Base-by-base conservation (phyloP, 2,329 filamentous ascomycete genomes). In the Balansia obtecta region DNA sequence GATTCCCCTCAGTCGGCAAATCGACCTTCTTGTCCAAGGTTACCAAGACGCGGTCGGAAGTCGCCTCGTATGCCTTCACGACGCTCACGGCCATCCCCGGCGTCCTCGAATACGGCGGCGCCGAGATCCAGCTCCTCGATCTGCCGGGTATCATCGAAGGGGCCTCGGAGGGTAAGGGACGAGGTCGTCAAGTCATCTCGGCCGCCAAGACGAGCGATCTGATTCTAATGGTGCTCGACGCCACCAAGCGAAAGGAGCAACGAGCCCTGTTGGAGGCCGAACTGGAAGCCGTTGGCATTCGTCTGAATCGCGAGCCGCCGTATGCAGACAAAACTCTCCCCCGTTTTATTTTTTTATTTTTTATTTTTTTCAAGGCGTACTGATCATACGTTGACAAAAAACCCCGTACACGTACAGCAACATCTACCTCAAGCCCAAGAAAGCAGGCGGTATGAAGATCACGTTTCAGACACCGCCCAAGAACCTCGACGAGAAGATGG, bases 21-120 rank as follows among this genome's bases (percentile, higher is more conserved):
- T 98, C 93, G 2, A 98, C 93, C 0, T 97, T 98, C 64, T 68
- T 98, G n/a, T 96, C 90, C 46, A 96, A 97, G 64, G 94, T 98
- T 65, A 98, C 93, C 46, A 97, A 95, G 71, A 98, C 94, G 39
- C 89, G 88, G 63, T 95, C 89, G 47, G 91, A 96, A 66, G 89
- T 96, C 30, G 93, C 93, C 1, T 87, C 93, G 0, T 98, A 98
- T 65, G 83, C 91, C 51, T 98, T 98, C 79, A 98, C 93, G 11
- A 98, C 93, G 1, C 75, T 98, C 43, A 98, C 93, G 10, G 94
- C 93, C 37, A 98, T 98, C 58, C 93, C 93, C 1, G 93, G 93
- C 58, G 94, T 98, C 39, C 79, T 98, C 50, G 91, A 96, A 72
- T 98, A 98, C 69, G 93, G 90, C 12, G 94, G 93, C 49, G 93